Evolutionary conservation across 2,329 filamentous ascomycete species (phyloP), one percentile per base, ranked within the genome.

Genomic region (Phialophora tarda): DNA sequence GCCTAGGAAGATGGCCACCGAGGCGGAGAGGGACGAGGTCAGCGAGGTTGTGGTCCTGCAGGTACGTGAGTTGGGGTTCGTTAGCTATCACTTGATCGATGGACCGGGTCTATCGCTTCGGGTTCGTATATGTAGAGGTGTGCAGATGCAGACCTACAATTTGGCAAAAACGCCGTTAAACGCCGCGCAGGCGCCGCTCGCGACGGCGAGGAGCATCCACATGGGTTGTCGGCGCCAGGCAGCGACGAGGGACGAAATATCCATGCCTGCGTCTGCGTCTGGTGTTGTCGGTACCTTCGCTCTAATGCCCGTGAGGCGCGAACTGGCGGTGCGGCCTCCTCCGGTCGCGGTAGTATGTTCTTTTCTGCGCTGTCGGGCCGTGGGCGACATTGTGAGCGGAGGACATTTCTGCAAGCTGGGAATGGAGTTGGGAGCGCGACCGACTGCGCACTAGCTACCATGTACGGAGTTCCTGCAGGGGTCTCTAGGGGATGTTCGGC

Each of bases 161-260:
- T 89, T 89, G 11, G 87, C 87, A 75, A 89, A 89, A n/a, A 88
- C 83, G 59, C 87, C 87, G 71, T 89, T 89, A 72, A 87, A 80
- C 11, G 87, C 86, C 21, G 87, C 87, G 74, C 86, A 89, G 48
- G 82, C 81, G 63, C 87, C 87, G 71, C 84, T 86, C n/a, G 84
- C 81, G 41, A 88, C 77, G 55, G 87, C 86, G 64, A 88, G 81
- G 68, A 85, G 72, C 54, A 89, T 80, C 82, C 82, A 83, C n/a
- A 74, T 24, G 10, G 72, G 72, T 57, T 74, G 72, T 24, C 69
- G 63, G 21, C 70, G 67, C 34, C 73, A 62, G 23, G 65, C 62
- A 23, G 24, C 44, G 14, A 70, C 7, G 55, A 70, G 34, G 17
- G 67, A 63, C 12, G 67, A 65, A 21, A 47, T 11, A 34, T 61